Percentiles rank a stretch among this genome's conserved stretches.
These are phyloP conservation scores for Pseudoneurospora amorphoporcata DNA, from an alignment of 495 filamentous ascomycete species.

Conservation along the genomic window DNA sequence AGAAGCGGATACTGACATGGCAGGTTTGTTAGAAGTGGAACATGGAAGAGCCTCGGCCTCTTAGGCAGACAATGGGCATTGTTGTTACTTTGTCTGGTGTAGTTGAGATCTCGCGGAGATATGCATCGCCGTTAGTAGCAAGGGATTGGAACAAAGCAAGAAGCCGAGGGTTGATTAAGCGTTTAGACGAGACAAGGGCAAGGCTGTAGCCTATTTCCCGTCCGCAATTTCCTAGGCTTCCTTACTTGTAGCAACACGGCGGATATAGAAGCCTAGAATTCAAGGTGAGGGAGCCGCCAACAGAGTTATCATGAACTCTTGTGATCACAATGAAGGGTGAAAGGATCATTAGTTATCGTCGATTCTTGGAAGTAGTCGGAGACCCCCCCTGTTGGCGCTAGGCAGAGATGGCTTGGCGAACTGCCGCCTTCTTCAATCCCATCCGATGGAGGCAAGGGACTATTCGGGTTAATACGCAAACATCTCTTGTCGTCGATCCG, in stretches of 20 bases:
- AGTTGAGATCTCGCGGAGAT: neutral
- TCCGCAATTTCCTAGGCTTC: neutral
- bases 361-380: neutral
- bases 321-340: neutral
- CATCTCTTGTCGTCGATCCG: neutral
- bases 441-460: neutral
- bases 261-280: neutral
- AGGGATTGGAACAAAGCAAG: neutral
- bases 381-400: neutral
- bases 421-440: neutral
- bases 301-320: neutral
- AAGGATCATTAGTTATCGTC: neutral
- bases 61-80: neutral
- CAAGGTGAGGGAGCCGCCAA: neutral
- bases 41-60: neutral
- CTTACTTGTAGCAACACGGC: neutral
- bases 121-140: neutral
- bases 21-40: neutral
- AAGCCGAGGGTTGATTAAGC: neutral
- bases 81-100: neutral
- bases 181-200: neutral
- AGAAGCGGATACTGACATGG: neutral
- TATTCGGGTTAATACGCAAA: neutral
- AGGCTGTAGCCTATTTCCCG: neutral
- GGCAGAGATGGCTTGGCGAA: neutral